A percentile compares a stretch with the other conserved stretches of the same genome.
Evolutionary conservation across 306 rosid species (phyloP).

Genomic region (Sindora glabra): DNA sequence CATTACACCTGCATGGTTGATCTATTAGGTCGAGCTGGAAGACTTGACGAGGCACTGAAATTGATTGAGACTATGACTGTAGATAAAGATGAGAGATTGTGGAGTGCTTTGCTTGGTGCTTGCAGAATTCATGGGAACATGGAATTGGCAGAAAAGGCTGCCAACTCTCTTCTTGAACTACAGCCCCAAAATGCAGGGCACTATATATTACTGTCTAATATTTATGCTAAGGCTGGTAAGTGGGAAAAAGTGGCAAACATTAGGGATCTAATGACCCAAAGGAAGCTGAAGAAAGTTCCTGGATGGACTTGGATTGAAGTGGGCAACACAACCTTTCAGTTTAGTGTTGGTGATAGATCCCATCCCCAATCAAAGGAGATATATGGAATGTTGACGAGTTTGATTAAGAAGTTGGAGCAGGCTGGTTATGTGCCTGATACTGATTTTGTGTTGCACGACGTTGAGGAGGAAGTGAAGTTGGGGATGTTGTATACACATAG

Average conservation of each 20-base stretch:
- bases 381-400: slow-evolving; percentile 33
- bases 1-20: slow-evolving; percentile 80
- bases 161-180: slow-evolving; percentile 49
- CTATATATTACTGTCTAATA: slow-evolving; percentile 67
- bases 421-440: slow-evolving; percentile 64
- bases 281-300: slow-evolving; percentile 57
- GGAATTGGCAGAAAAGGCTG: slow-evolving; percentile 66
- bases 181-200: slow-evolving; percentile 64
- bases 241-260: slow-evolving; percentile 62
- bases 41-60: slow-evolving; percentile 55
- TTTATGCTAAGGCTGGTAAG: slow-evolving; percentile 68
- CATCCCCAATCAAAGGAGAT: slow-evolving; percentile 58
- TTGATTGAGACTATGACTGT: slow-evolving; percentile 43
- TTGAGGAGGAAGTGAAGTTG: slow-evolving; percentile 66
- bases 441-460: slow-evolving; percentile 64
- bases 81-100: slow-evolving; percentile 60
- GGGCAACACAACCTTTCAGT: slow-evolving; percentile 39
- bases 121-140: slow-evolving; percentile 56
- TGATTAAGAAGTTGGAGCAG: slow-evolving; percentile 47
- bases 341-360: slow-evolving; percentile 52
- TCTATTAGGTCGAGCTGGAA: slow-evolving; percentile 75
- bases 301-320: slow-evolving; percentile 82
- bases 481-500: slow-evolving; percentile 57
- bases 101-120: slow-evolving; percentile 83
- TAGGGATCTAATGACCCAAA: slow-evolving; percentile 48